Evolutionary conservation across 148 eudicot species (phyloP), one percentile per base, ranked within the genome.

Genomic region (Vaccinium macrocarpon): DNA sequence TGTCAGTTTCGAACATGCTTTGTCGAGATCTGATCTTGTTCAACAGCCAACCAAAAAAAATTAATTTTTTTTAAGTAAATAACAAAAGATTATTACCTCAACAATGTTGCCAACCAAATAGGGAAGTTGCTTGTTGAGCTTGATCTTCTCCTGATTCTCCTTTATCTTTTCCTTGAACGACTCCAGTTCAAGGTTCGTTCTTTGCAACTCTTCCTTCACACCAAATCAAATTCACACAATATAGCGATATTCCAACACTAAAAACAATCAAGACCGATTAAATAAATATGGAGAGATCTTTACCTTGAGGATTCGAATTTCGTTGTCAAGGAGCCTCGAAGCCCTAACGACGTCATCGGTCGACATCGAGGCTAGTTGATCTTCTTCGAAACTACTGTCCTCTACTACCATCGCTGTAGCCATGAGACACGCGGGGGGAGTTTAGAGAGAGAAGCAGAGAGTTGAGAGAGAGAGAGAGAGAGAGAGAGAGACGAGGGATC

Each of bases 111-210:
- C 99, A 25, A 97, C 99, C 82, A 97, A 89, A 80, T 95, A 97
- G 9, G 99, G 99, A 82, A 97, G 96, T 78, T 97, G 99, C 89
- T 95, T 95, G 85, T 97, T 97, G 77, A 97, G 93, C 83, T 97
- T 97, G 80, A 95, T 97, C 87, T 95, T 97, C 88, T 97, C 99
- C 66, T 94, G 97, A 92, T 97, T 97, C 92, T 95, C 98, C 87
- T 95, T 97, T 14, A 91, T 96, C 91, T 96, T 94, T 81, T 93
- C 97, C 88, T 92, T 94, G 57, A 91, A 87, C 12, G 95, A 92
- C 75, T 96, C 98, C 77, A 91, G 75, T 84, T 97, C 99, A 16
- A 97, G 83, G 82, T 90, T 92, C 42, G 93, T 91, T 13, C 97
- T 89, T 85, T 93, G 98, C 82, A 87, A 88, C 86, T 97, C 98